Evolutionary conservation across 2,329 filamentous ascomycete genomes (phyloP).

Genomic region (Plectosphaerella sp.): DNA sequence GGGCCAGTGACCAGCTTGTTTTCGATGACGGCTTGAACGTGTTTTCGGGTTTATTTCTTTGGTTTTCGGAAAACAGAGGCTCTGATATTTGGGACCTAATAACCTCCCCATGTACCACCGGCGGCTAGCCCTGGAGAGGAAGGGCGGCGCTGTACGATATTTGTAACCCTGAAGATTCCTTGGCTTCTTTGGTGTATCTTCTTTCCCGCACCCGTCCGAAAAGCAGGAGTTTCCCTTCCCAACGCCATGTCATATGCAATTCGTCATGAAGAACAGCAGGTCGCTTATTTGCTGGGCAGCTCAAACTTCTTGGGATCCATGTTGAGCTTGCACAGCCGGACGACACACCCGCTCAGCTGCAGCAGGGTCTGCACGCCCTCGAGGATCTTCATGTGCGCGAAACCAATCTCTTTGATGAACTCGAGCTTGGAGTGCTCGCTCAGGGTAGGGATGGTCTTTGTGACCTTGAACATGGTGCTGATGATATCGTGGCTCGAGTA

Average conservation of each 20-base stretch:
- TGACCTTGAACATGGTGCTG: slow-evolving; percentile 98
- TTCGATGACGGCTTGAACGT: not conserved
- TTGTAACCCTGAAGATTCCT: not conserved
- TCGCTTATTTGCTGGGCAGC: slow-evolving; percentile 26
- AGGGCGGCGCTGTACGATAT: not conserved
- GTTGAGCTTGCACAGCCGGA: slow-evolving; percentile 88
- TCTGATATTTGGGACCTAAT: not conserved
- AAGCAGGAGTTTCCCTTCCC: slow-evolving; percentile 13
- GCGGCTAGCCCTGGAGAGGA: too few species aligned
- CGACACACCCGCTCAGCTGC: slow-evolving; percentile 89
- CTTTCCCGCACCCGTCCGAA: not conserved
- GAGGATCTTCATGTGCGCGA: slow-evolving; percentile 98
- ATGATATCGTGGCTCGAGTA: slow-evolving; percentile 99
- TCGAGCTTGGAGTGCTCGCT: slow-evolving; percentile 95
- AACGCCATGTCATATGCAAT: slow-evolving; percentile 27
- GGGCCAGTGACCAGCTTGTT: slow-evolving; percentile 13
- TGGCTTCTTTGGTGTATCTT: not conserved
- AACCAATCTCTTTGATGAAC: slow-evolving; percentile 98
- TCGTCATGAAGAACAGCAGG: slow-evolving; percentile 2
- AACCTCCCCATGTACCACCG: not conserved
- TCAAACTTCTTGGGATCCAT: slow-evolving; percentile 87
- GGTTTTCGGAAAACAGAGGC: not conserved
- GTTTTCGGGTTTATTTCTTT: not conserved
- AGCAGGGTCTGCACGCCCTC: slow-evolving; percentile 94
- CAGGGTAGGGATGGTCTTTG: slow-evolving; percentile 87